Evolutionary conservation across 176 grass and related monocot genomes (phyloP).

Genomic region (Triticum turgidum): DNA sequence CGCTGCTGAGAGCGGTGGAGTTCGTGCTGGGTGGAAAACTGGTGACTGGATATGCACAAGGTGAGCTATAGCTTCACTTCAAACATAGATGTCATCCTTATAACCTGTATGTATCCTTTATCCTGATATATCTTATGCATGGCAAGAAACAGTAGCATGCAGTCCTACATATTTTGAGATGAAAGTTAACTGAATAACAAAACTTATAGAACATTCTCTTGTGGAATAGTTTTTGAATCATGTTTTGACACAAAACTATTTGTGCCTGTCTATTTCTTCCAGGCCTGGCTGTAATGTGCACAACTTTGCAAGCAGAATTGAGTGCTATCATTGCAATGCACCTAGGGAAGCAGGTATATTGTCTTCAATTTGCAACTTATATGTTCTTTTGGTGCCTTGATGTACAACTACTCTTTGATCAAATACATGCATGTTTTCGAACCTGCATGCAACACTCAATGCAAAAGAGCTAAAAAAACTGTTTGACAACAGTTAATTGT

Average conservation of each 20-base stretch:
- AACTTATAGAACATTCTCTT: not conserved
- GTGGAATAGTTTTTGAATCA: not conserved
- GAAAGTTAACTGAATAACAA: not conserved
- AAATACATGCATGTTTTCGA: not conserved
- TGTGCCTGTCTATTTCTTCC: not conserved
- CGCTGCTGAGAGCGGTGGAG: conserved; percentile 24
- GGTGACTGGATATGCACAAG: conserved; percentile 96
- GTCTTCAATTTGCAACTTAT: not conserved
- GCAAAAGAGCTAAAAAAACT: not conserved
- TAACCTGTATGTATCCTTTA: not conserved
- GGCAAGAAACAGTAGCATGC: conserved; percentile 20
- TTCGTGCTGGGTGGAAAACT: conserved; percentile 59
- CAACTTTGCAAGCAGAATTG: conserved; percentile 87
- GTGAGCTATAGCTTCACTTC: conserved; percentile 37
- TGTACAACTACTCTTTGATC: not conserved
- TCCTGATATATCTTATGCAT: conserved; percentile 7
- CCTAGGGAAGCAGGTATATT: conserved; percentile 65
- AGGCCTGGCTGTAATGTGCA: conserved; percentile 92
- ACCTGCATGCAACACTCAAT: not conserved
- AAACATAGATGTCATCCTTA: not conserved
- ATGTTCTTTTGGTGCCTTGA: not conserved
- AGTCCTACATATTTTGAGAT: not conserved
- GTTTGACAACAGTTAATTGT: not conserved
- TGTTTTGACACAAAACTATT: not conserved
- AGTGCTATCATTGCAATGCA: conserved; percentile 80